Percentiles rank a stretch among this genome's conserved stretches.
Evolutionary conservation across 2,329 filamentous ascomycete species (phyloP).

Genomic region (Seiridium cupressi): DNA sequence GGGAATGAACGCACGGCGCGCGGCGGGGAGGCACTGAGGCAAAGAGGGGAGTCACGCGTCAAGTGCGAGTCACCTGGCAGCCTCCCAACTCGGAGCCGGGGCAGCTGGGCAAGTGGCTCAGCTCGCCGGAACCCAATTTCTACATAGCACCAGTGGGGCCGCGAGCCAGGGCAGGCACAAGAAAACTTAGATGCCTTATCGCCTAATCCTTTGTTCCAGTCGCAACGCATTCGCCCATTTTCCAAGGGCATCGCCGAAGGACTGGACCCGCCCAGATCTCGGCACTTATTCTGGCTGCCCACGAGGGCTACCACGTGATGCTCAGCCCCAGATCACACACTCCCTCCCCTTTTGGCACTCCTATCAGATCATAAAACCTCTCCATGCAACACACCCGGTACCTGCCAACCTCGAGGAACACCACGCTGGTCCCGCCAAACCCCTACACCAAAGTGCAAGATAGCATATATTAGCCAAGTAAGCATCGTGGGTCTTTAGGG

Average conservation of each 20-base stretch:
- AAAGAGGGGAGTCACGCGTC: not conserved
- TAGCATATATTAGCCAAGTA: too few species aligned
- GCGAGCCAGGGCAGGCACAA: not conserved
- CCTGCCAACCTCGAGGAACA: too few species aligned
- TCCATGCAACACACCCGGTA: too few species aligned
- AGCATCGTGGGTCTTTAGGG: too few species aligned
- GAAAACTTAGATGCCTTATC: not conserved
- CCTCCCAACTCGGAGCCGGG: too few species aligned
- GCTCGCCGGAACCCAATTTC: not conserved
- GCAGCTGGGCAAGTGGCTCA: not conserved
- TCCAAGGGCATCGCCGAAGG: not conserved
- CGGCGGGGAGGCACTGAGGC: not conserved
- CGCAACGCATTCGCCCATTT: not conserved
- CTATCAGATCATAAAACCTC: too few species aligned
- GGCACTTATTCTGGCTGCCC: not conserved
- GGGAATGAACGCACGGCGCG: not conserved
- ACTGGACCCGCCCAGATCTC: constrained; percentile 1
- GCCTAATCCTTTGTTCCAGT: not conserved
- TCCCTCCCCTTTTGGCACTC: too few species aligned
- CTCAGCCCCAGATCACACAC: not conserved
- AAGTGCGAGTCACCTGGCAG: constrained; percentile 6
- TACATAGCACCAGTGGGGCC: not conserved
- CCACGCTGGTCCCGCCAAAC: too few species aligned
- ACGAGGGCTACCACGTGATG: not conserved
- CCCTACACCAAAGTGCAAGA: too few species aligned